Conservation (phyloP, 2,329 filamentous ascomycete species). For the Epicoccum nigrum region DNA sequence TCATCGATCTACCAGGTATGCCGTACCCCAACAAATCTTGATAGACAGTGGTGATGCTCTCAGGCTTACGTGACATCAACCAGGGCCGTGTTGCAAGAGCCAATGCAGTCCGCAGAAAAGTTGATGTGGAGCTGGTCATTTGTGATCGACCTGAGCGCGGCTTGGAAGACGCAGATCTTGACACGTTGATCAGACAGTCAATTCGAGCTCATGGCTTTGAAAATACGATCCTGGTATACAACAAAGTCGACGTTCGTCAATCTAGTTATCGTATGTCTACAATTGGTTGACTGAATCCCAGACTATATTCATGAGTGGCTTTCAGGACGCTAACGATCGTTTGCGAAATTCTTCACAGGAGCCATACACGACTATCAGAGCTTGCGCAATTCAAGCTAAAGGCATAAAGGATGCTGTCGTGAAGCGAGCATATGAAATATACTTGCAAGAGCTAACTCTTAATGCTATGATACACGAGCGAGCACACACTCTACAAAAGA, state of each 20-base stretch:
- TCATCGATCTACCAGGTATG: constrained; percentile 11
- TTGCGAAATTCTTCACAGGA: constrained; percentile 1
- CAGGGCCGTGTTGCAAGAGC: constrained; percentile 11
- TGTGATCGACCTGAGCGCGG: constrained; percentile 14
- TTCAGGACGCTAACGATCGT: constrained; percentile 8
- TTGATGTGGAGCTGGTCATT: constrained; percentile 12
- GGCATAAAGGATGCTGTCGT: neutral
- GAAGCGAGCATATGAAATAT: constrained; percentile 5
- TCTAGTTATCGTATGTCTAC: neutral
- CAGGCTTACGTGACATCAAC: constrained; percentile 13
- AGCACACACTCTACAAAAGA: constrained; percentile 3
- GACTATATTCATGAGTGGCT: constrained; percentile 16
- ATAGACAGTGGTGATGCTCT: neutral
- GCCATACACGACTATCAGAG: constrained; percentile 7
- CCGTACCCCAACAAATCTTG: no score
- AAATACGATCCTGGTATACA: constrained; percentile 10
- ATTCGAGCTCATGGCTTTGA: constrained; percentile 11
- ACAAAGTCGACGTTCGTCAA: constrained; percentile 9
- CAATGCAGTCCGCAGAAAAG: constrained; percentile 9
- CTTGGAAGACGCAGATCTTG: constrained; percentile 11
- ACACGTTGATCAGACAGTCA: constrained; percentile 11
- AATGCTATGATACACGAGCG: constrained; percentile 13
- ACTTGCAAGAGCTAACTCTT: constrained; percentile 8
- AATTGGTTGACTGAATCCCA: neutral
- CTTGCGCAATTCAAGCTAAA: neutral